Evolutionary conservation across 2,329 filamentous ascomycete genomes (phyloP).

Genomic region (Xylariaceae sp.): DNA sequence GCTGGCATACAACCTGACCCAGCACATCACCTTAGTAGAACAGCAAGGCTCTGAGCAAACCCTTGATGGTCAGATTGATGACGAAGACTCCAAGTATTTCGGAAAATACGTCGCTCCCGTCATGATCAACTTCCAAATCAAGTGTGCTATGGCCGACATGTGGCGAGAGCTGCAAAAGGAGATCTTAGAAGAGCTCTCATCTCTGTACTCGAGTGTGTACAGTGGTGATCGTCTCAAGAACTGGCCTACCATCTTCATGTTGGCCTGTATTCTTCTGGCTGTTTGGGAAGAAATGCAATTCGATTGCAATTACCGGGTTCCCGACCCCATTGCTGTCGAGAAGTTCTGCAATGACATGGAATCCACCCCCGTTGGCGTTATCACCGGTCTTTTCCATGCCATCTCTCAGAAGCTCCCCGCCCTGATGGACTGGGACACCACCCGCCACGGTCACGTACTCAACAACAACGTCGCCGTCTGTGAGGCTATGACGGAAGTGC

Average conservation of each 20-base stretch:
- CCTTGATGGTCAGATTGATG: slow-evolving; percentile 79
- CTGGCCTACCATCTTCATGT: slow-evolving; percentile 98
- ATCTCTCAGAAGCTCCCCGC: slow-evolving; percentile 95
- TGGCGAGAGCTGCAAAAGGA: slow-evolving; percentile 98
- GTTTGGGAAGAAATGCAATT: slow-evolving; percentile 99
- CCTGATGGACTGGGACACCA: slow-evolving; percentile 91
- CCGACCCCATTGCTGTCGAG: slow-evolving; percentile 77
- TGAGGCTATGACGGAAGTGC: slow-evolving; percentile 94
- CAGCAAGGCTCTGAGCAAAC: slow-evolving; percentile 77
- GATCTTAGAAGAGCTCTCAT: slow-evolving; percentile 87
- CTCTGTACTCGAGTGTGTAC: slow-evolving; percentile 95
- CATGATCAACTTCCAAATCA: slow-evolving; percentile 99
- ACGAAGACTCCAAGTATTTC: slow-evolving; percentile 80
- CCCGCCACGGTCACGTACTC: slow-evolving; percentile 84
- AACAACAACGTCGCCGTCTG: slow-evolving; percentile 91
- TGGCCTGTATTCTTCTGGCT: slow-evolving; percentile 85
- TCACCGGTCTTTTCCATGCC: slow-evolving; percentile 94
- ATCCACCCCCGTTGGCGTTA: slow-evolving; percentile 89
- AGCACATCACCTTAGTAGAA: slow-evolving; percentile 93
- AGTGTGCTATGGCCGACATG: slow-evolving; percentile 95
- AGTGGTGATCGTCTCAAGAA: slow-evolving; percentile 97
- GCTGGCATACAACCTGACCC: slow-evolving; percentile 90
- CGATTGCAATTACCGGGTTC: slow-evolving; percentile 92
- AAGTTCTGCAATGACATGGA: slow-evolving; percentile 99
- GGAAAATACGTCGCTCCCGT: slow-evolving; percentile 91